Evolutionary conservation across 352 stramenopile genomes (phyloP), one percentile per base, ranked within the genome.

Genomic region (Detonula confervacea): DNA sequence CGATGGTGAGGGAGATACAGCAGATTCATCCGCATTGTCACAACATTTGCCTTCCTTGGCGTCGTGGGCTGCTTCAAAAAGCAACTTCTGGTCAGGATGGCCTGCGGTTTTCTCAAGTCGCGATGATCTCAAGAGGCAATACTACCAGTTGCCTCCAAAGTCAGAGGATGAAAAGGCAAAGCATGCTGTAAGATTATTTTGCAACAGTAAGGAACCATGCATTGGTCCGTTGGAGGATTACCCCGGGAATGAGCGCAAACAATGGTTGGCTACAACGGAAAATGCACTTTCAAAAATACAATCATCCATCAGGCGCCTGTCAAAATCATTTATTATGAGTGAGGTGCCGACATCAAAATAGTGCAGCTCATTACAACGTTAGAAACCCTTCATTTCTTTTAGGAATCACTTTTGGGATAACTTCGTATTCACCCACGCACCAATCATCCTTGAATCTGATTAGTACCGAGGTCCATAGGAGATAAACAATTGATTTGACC

Each of bases 401-500:
- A 12, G n/a, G 12, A 30, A 44, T 25, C 8, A 46, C 14, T 25
- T 39, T 20, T 24, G 12, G n/a, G n/a, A n/a, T n/a, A n/a, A n/a
- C n/a, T 14, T 44, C 12, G 52, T 61, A 35, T 11, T 39, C n/a
- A 25, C 7, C 7, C 59, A 79, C 25, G 51, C 51, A 24, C 60
- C 70, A 30, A 72, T 66, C 62, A 74, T 80, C 59, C 62, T 63
- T 6, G 22, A 46, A 29, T 74, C 54, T 51, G 52, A 60, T 63
- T 63, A 80, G 62, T 80, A 81, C 14, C 49, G 39, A 7, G 44
- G 46, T 18, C 67, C 71, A 65, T 90, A 90, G 7, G 30, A 70
- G 14, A 81, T 65, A 65, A 88, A 88, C 20, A 90, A 60, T 65
- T 90, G n/a, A n/a, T n/a, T n/a, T n/a, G n/a, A n/a, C n/a, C n/a